Percentiles rank a stretch among this genome's conserved stretches.
These are phyloP conservation scores for Ustilago hordei DNA, from an alignment of 1,284 basidiomycete genomes.

Conservation along the genomic window DNA sequence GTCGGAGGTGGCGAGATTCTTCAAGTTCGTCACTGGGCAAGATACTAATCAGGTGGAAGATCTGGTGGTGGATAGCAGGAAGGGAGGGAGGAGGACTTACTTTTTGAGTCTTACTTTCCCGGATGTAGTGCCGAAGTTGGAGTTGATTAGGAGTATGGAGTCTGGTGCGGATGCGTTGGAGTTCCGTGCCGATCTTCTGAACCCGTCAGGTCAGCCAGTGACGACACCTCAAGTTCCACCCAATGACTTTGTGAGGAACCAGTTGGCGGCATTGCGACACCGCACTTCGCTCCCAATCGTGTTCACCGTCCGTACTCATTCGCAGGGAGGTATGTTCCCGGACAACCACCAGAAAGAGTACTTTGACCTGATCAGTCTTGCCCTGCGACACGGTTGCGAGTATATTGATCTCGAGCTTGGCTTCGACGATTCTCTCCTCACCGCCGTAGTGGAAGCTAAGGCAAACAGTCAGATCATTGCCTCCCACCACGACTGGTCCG, in stretches of 20 bases:
- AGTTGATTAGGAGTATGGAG: slow-evolving; percentile 79
- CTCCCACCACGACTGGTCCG: slow-evolving; percentile 94
- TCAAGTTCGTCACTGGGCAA: slow-evolving; percentile 85
- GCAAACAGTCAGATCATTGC: slow-evolving; percentile 85
- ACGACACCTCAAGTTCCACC: slow-evolving; percentile 76
- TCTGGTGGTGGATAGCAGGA: slow-evolving; percentile 68
- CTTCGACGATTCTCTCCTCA: slow-evolving; percentile 77
- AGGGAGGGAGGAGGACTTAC: slow-evolving; percentile 74
- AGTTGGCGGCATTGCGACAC: slow-evolving; percentile 83
- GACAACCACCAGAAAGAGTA: slow-evolving; percentile 81
- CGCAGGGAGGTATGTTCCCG: slow-evolving; percentile 93
- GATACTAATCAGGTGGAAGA: slow-evolving; percentile 77
- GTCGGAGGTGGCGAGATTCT: slow-evolving; percentile 77
- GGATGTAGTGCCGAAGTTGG: slow-evolving; percentile 80
- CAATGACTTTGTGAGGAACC: slow-evolving; percentile 80
- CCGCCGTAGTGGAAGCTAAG: slow-evolving; percentile 76
- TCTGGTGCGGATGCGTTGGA: slow-evolving; percentile 93
- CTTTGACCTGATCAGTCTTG: slow-evolving; percentile 82
- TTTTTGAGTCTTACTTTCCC: slow-evolving; percentile 94
- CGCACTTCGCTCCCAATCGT: slow-evolving; percentile 86
- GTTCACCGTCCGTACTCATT: slow-evolving; percentile 87
- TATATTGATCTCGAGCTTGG: slow-evolving; percentile 92
- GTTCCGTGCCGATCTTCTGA: slow-evolving; percentile 89
- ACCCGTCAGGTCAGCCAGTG: slow-evolving; percentile 71
- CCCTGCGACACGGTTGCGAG: slow-evolving; percentile 85